These are phyloP conservation scores for sunflower (Helianthus annuus) DNA, from an alignment of 129 eudicot species.

Conservation along the genomic window DNA sequence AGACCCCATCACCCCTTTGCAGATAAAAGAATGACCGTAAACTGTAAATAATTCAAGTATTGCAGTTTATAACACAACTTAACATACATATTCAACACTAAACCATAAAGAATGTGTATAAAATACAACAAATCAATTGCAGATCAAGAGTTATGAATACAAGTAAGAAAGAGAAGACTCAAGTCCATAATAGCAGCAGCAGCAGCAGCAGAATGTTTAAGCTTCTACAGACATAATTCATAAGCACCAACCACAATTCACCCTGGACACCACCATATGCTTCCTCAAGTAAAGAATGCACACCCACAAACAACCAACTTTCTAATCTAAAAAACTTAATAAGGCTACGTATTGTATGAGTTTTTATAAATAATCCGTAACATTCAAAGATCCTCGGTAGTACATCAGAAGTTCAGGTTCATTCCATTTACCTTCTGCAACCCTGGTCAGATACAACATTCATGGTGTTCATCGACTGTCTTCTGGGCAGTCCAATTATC, in stretches of 20 bases:
- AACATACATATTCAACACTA: not conserved
- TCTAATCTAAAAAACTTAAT: constrained; percentile 6
- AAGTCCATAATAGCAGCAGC: constrained; percentile 8
- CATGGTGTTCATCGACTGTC: constrained; percentile 23
- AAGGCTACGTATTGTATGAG: constrained; percentile 22
- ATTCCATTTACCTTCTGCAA: constrained; percentile 19
- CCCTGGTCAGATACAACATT: constrained; percentile 18
- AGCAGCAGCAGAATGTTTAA: constrained; percentile 16
- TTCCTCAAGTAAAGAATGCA: constrained; percentile 37
- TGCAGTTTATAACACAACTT: not conserved
- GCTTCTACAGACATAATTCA: constrained; percentile 22
- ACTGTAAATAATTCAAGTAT: not conserved
- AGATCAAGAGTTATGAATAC: constrained; percentile 17
- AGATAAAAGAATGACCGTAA: not conserved
- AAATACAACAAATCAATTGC: constrained; percentile 12
- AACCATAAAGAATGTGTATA: constrained; percentile 17
- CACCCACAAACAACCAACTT: constrained; percentile 10
- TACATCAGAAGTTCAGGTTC: constrained; percentile 30
- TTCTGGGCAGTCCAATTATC: constrained; percentile 7
- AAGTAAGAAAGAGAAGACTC: constrained; percentile 27
- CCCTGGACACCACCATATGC: constrained; percentile 26
- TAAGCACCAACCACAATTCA: constrained; percentile 21
- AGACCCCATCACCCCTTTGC: not conserved
- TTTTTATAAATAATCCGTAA: constrained; percentile 27
- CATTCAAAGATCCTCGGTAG: constrained; percentile 25